These are phyloP conservation scores for Phytopythium oedochilum DNA, from an alignment of 352 stramenopile species.

Conservation along the genomic window DNA sequence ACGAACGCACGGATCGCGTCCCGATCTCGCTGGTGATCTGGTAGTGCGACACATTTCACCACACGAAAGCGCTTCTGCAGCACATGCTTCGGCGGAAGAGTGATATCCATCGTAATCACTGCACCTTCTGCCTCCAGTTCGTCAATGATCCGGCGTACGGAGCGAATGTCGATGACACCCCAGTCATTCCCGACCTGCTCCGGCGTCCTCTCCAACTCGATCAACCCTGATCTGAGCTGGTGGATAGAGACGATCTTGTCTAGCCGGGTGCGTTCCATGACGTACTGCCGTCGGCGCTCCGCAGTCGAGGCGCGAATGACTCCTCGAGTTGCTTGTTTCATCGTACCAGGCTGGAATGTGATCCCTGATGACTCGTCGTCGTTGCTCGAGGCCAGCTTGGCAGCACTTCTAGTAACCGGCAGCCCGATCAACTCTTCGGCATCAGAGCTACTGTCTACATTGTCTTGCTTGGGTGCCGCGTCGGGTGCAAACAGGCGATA, in stretches of 20 bases:
- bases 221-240: slow-evolving; percentile 48
- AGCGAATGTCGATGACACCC: slow-evolving; percentile 60
- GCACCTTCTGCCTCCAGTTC: slow-evolving; percentile 45
- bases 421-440: neutral
- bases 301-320: slow-evolving; percentile 50
- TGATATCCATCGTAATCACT: slow-evolving; percentile 60
- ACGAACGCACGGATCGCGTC: slow-evolving; percentile 52
- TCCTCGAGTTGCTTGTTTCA: slow-evolving; percentile 46
- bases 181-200: slow-evolving; percentile 19
- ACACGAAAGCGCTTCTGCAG: slow-evolving; percentile 58
- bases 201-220: slow-evolving; percentile 38
- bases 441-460: neutral
- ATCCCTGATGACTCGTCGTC: neutral
- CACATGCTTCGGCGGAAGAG: slow-evolving; percentile 55
- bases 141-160: slow-evolving; percentile 57
- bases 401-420: neutral
- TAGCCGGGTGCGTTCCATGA: slow-evolving; percentile 45
- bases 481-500: slow-evolving; percentile 76
- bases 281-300: slow-evolving; percentile 45
- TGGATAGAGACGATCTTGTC: slow-evolving; percentile 72
- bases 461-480: slow-evolving; percentile 1
- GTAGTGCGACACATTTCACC: slow-evolving; percentile 62
- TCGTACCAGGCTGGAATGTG: slow-evolving; percentile 39
- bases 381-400: neutral
- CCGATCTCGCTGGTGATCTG: slow-evolving; percentile 45